Conservation (phyloP, 2,329 filamentous ascomycete genomes). For the Mycosphaerella sp. region DNA sequence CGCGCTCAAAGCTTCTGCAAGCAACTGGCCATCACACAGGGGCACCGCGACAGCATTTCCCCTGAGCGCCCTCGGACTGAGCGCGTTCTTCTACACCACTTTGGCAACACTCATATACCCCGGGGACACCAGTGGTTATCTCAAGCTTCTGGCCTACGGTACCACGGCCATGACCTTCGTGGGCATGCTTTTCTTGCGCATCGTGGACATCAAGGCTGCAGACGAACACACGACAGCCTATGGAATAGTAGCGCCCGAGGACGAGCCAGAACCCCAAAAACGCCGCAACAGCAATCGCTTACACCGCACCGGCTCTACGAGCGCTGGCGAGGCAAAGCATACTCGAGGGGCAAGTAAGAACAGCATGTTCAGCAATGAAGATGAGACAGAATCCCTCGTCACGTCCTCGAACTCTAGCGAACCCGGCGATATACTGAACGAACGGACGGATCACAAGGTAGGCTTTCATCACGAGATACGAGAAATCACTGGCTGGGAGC, state of each 20-base stretch:
- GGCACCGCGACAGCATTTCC: constrained; percentile 94
- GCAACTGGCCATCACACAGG: constrained; percentile 86
- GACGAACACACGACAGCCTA: constrained; percentile 46
- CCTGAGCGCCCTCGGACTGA: constrained; percentile 84
- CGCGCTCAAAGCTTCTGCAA: constrained; percentile 73
- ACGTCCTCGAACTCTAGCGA: constrained; percentile 48
- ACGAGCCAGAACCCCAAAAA: constrained; percentile 18
- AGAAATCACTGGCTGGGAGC: constrained; percentile 81
- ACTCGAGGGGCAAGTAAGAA: constrained; percentile 9
- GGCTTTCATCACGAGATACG: constrained; percentile 54
- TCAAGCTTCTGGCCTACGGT: constrained; percentile 72
- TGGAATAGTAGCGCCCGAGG: constrained; percentile 46
- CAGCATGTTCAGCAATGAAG: constrained; percentile 38
- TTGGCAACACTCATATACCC: constrained; percentile 72
- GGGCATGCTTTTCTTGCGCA: constrained; percentile 77
- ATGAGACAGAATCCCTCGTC: constrained; percentile 80
- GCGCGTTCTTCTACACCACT: constrained; percentile 91
- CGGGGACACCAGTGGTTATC: constrained; percentile 72
- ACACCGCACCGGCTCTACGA: constrained; percentile 13
- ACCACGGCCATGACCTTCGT: constrained; percentile 69
- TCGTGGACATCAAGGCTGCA: constrained; percentile 48
- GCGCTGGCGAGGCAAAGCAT: constrained; percentile 2
- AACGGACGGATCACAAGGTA: constrained; percentile 36
- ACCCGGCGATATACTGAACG: constrained; percentile 47
- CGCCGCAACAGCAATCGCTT: constrained; percentile 20